These are phyloP conservation scores for Penicillium capsulatum DNA, from an alignment of 2,329 filamentous ascomycete species.

Conservation along the genomic window DNA sequence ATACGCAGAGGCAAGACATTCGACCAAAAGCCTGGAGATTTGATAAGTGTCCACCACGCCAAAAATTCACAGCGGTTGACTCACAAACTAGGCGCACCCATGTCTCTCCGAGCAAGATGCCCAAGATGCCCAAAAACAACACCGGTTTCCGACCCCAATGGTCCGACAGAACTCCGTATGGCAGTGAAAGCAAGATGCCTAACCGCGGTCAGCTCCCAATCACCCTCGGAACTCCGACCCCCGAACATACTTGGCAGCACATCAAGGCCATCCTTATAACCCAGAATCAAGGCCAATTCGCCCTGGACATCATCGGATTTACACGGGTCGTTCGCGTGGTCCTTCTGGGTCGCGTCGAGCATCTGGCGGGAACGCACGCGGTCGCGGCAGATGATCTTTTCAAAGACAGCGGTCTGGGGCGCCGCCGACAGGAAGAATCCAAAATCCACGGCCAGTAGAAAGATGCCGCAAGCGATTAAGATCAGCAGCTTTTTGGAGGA, in stretches of 20 bases:
- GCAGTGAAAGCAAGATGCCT: constrained; percentile 29
- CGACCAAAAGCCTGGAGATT: constrained; percentile 15
- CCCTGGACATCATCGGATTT: constrained; percentile 31
- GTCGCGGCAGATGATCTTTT: constrained; percentile 27
- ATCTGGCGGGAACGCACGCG: constrained; percentile 10
- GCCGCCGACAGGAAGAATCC: constrained; percentile 20
- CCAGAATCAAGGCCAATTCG: constrained; percentile 28
- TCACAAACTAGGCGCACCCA: constrained; percentile 29
- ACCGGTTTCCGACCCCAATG: constrained; percentile 28
- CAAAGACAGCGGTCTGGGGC: constrained; percentile 26
- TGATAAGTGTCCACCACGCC: background rate
- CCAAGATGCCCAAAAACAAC: constrained; percentile 19
- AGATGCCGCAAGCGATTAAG: constrained; percentile 11
- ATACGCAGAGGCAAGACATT: constrained; percentile 24
- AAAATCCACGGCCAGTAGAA: constrained; percentile 21
- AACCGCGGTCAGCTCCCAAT: background rate
- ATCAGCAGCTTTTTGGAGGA: constrained; percentile 17
- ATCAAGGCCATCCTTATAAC: constrained; percentile 27
- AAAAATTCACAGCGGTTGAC: background rate
- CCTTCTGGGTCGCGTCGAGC: background rate
- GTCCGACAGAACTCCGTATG: constrained; percentile 30
- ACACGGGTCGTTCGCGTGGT: constrained; percentile 15
- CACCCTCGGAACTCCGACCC: background rate
- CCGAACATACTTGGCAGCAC: constrained; percentile 20
- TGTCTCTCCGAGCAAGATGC: constrained; percentile 21